Base-by-base conservation (phyloP, 1,139 yeast genomes). In the Scheffersomyces titani region DNA sequence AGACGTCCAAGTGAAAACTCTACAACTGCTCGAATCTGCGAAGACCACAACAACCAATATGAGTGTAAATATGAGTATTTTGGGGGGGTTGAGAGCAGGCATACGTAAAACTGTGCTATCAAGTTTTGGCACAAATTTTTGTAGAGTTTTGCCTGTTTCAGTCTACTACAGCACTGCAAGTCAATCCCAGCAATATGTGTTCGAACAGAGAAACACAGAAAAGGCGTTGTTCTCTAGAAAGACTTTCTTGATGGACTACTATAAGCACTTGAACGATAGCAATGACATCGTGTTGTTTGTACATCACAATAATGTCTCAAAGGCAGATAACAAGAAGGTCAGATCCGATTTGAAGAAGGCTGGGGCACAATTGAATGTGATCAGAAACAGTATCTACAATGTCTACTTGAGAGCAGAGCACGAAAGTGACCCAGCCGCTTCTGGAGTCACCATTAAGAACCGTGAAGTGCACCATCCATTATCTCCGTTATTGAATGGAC, bases 231-330 rank as follows among this genome's bases (percentile, higher is more conserved):
- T 76, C 55, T 84, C 92, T 2, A 82, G 98, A 73, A 93, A 93
- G 77, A 92, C 98, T 0, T 92, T 86, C 66, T 78, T 93, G 60
- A 78, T 93, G 59, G 97, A 93, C 73, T 79, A 83, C 63, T 93
- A 93, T 78, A 84, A 90, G 61, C 76, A 88, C 61, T 71, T 92
- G 61, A 82, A 92, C 75, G 87, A 88, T 59, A 77, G 75, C 51
- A 86, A 86, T 69, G 86, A 89, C 49, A 85, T 92, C 52, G 78
- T 92, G 30, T 78, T 93, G 56, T 87, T 90, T 63, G 84, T 86
- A 11, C 98, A 93, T 73, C 96, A 91, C 74, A 92, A 92, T 71
- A 92, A 92, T 68, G 75, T 93, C 64, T 73, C 84, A 57, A 88
- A 90, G 65, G 68, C 74, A 19, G 98, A 94, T 63, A 87, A 89